Evolutionary conservation across 1,284 basidiomycete genomes (phyloP), one percentile per base, ranked within the genome.

Genomic region (Golubevia pallescens): DNA sequence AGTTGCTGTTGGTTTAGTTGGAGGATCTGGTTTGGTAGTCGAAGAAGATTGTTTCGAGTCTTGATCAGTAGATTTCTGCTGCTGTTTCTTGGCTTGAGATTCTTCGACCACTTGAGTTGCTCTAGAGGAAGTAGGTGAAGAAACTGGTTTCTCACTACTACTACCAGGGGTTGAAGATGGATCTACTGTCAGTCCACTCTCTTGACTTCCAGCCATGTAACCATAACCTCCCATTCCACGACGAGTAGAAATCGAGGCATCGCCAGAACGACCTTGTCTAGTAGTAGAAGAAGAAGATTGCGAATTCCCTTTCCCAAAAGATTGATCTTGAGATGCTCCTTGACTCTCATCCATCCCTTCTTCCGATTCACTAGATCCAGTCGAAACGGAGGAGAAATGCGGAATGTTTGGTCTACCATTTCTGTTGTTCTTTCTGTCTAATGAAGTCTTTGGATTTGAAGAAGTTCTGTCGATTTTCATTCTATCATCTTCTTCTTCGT

Each of bases 171-270:
- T 28, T 28, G 28, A 62, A 52, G 53, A 20, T 7, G 67, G 52
- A 4, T 58, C 65, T 6, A 75, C 69, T 28, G 73, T 75, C 48
- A 83, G 34, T 0, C 74, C 75, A 42, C 75, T 80, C 58, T 80
- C 79, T 58, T 77, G 71, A 65, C 80, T 83, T 19, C 79, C 72
- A 0, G 79, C 73, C 32, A 83, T 83, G 59, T 80, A 79, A 8
- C 77, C 77, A 57, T 83, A 83, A 1, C 75, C 80, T 8, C 78
- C 69, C 62, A 79, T 28, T 3, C 69, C 67, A 19, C 42, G 42
- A 48, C 42, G 42, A 48, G 42, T 13, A 28, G 28, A 28, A 28
- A 28, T 28, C 28, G 28, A 28, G 28, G 28, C 28, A 28, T 28
- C 28, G 28, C 28, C 28, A 59, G 28, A 23, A 10, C 24, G 20